Base-by-base conservation (phyloP, 1,284 basidiomycete species). In the Fistulinella staudtii region DNA sequence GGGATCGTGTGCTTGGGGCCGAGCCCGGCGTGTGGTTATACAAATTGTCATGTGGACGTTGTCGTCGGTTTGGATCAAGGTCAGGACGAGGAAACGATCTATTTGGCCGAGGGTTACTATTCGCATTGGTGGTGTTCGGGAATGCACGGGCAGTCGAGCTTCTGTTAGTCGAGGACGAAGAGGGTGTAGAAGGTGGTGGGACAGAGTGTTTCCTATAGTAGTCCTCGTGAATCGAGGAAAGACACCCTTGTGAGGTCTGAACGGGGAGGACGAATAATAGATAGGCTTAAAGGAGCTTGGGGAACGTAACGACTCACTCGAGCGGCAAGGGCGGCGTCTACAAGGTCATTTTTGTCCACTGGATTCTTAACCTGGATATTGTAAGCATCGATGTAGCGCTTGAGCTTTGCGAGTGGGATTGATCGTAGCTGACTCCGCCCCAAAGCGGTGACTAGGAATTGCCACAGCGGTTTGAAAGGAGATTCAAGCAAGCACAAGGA, bases 341-440 rank as follows among this genome's bases (percentile, higher is more conserved):
- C 76, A 24, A 89, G 65, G 54, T 89, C 86, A 39, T 84, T 80
- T 63, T 88, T 89, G 63, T 89, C 85, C 10, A 89, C 69, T 2
- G 79, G 76, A 38, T 75, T 72, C 39, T 71, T 73, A n/a, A 76
- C 70, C 36, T 69, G 66, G 50, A 89, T 83, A 43, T 79, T 76
- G 53, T 89, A 89, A 6, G 79, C 81, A 41, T 70, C 73, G 25
- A 80, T 73, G 56, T 89, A 89, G 42, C 76, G 79, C 68, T 76
- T 80, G 41, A 89, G 68, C 54, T 76, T 82, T 33, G 75, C 63
- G 36, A 88, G 60, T 0, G 80, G 71, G 46, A 81, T 58, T 4
- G 62, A 56, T 51, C 75, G 79, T 4, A 89, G 68, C 45, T 78
- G 71, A 11, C 67, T 65, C 52, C 72, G 75, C 5, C 79, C 76